phyloP scores from a whole-genome alignment of 306 rosid species.

The Pterocarpus santalinus region DNA sequence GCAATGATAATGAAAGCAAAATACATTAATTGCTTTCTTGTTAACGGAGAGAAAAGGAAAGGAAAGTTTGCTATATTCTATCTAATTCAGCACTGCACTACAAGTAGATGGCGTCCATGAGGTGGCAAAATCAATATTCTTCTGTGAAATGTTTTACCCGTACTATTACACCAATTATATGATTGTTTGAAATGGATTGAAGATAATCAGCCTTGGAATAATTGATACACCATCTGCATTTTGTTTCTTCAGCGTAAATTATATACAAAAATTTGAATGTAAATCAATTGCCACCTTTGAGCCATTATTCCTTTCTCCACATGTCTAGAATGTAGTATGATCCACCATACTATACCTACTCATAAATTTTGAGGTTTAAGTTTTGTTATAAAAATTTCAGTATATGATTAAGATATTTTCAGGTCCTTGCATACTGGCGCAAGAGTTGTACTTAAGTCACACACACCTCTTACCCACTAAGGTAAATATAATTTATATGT shows the following conservation, averaged over 20 bases:
- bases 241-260: not conserved
- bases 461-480: not conserved
- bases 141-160: not conserved
- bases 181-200: conserved; percentile 26
- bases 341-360: not conserved
- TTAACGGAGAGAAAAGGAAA: conserved; percentile 14
- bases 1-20: conserved; percentile 34
- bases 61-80: conserved; percentile 7
- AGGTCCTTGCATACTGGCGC: not conserved
- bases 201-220: conserved; percentile 15
- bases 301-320: not conserved
- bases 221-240: not conserved
- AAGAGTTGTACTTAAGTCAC: not conserved
- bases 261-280: not conserved
- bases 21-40: conserved; percentile 8
- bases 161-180: not conserved
- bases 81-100: conserved; percentile 1
- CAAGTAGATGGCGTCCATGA: not conserved
- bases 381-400: no score
- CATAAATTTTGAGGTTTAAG: not conserved
- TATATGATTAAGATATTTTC: not conserved
- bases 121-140: conserved; percentile 28
- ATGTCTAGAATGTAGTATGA: not conserved
- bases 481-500: not conserved
- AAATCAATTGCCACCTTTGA: not conserved